Base-by-base conservation (phyloP, 306 rosid genomes). In the Neltuma alba region DNA sequence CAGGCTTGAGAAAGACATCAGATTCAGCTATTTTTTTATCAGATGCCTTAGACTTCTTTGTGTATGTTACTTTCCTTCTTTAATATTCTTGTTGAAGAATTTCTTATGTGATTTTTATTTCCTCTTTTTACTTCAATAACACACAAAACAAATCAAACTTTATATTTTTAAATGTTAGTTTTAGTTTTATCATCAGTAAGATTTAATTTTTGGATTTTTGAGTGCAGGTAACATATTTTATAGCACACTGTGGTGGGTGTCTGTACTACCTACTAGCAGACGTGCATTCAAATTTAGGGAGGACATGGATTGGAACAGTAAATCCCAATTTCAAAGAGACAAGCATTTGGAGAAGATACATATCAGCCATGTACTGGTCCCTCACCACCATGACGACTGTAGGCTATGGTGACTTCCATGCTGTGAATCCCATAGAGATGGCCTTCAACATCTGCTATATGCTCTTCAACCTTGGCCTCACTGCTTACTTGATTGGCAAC, bases 1-100 rank as follows among this genome's bases (percentile, higher is more conserved):
- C 87, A 94, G 98, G 93, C 97, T 94, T 64, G 99, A 95, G 87
- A 95, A 95, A 85, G 99, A 95, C 83, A 92, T 92, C 84, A 91
- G 99, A 79, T 92, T 95, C 86, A 95, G 77, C 88, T 95, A 95
- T 81, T 92, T 95, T 57, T 91, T 87, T 90, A 83, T 91, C 76
- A 84, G 98, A 80, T 91, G 99, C 75, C 88, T 93, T 18, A 91
- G 90, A 84, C 98, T 95, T 77, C 80, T 92, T 58, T 86, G 76
- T 68, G 99, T 92, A 86, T 81, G 95, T 91, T 37, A 52, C 40
- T 34, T 60, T 65, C 10, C 18, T 20, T 2, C 5, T 18, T 34
- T 52, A 45, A 13, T n/a, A 0, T 20, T 2, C 25, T 65, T 36
- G 12, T 7, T 16, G 9, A 30, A 7, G 5, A 7, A 5, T 33